Evolutionary conservation across 2,329 filamentous ascomycete genomes (phyloP), one percentile per base, ranked within the genome.

Genomic region (Beauveria brongniartii): DNA sequence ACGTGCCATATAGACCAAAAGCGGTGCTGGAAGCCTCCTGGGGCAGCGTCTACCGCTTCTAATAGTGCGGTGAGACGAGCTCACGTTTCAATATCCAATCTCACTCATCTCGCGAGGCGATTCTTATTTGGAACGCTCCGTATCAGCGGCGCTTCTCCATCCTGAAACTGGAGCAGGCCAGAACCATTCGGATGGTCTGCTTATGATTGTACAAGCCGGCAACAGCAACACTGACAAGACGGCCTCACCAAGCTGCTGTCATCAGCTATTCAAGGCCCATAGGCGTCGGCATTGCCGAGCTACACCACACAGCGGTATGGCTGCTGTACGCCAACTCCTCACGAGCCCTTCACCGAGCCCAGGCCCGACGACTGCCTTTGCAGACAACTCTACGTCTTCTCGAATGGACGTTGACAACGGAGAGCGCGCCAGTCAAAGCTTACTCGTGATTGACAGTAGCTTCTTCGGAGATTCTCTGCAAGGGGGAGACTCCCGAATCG

Each of bases 401-500:
- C 62, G 69, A 53, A 67, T 74, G 64, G 72, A 75, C 37, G 62
- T 75, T 44, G 77, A 76, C 51, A 71, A 71, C 59, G 66, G 69
- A 28, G 77, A 76, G 48, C 71, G 71, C 57, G 66, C 69, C 30
- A 70, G 70, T 44, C 70, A 73, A 52, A 72, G 71, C 44, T 71
- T 72, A 44, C 65, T 67, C 16, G 67, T 73, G 63, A 65, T 70
- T 28, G 73, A 72, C 46, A 73, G 74, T n/a, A 70, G 72, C 55
- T 75, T 72, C 28, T 75, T 79, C 61, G 76, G 75, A 62, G 79
- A 76, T 55, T 76, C 77, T 4, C 75, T 81, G 8, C 75, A 77
- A 63, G 74, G 71, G 43, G 84, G 83, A 28, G 84, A 87, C 66
- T 77, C 77, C 9, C 78, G 84, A 60, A 84, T 82, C 54, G 82